Base-by-base conservation (phyloP, 2,329 filamentous ascomycete genomes). In the Alternaria panax region DNA sequence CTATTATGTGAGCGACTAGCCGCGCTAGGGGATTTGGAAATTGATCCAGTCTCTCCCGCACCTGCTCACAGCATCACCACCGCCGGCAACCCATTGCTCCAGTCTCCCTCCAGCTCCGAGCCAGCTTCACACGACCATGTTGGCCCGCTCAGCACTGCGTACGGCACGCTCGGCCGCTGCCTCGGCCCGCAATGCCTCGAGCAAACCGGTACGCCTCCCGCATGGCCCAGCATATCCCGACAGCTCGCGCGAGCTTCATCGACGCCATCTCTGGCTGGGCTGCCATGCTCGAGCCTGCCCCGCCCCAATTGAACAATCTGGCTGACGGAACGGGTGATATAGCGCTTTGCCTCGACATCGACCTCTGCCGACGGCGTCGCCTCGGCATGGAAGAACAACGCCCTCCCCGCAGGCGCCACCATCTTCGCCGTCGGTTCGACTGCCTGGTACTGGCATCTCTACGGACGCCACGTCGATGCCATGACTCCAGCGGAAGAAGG, bases 381-480 rank as follows among this genome's bases (percentile, higher is more conserved):
- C 78, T 90, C 92, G 75, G 86, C 91, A 74, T 89, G 91, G 81
- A 89, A 90, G 82, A 86, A 95, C 81, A 97, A 94, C 82, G 85
- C 93, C 75, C 91, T 93, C 79, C 92, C 92, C 77, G 87, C 88
- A 75, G 92, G 91, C 78, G 93, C 95, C 73, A 97, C 93, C 73
- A 88, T 90, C 74, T 86, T 93, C 77, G 92, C 94, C 74, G 85
- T 92, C 81, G 93, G 93, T 75, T 94, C 94, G 70, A 89, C 94
- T 76, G 93, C 92, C 73, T 98, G 93, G 93, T 98, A 97, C 85
- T 96, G 94, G 82, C 92, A 97, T 83, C 89, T 96, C 73, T 98
- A 96, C 82, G 95, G 93, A 76, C 88, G 92, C 74, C 89, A 91
- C 74, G 90, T 92, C 65, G 88, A 92, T 81, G 95, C 95, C 73